Evolutionary conservation across 2,329 filamentous ascomycete species (phyloP), one percentile per base, ranked within the genome.

Genomic region (Ceratocystis lukuohia): DNA sequence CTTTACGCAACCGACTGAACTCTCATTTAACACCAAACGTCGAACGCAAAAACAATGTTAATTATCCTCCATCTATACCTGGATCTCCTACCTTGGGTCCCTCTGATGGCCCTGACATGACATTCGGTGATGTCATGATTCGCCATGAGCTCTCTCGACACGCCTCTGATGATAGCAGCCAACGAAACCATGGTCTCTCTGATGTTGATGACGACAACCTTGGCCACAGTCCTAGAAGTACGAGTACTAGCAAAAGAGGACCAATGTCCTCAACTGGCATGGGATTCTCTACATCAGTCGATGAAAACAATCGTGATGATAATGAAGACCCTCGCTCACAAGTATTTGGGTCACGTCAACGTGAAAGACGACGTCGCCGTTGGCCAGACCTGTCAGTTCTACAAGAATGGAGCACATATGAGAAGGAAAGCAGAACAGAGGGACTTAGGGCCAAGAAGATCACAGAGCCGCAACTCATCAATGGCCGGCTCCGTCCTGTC

Each of bases 391-490:
- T 97, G 17, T 79, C 84, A 0, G 84, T 89, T 4, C 78, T 99
- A 10, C 90, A 96, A 68, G 89, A 96, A 69, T 99, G 92, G 92
- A 91, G 88, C 69, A 83, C 83, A 3, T 86, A 93, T 70, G 94
- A 99, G 75, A 96, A 96, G 75, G 91, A 96, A 73, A 87, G 87
- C 67, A 84, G 89, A 64, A 93, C 84, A 65, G 90, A 94, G 67
- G 89, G 89, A 65, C 84, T 90, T 50, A 85, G 91, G 2, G 88
- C 88, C 61, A 96, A 96, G 77, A 94, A 88, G 74, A 93, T 97
- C 70, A 95, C 88, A 5, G 94, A 99, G 73, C 94, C 94, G 8
- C 86, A 96, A 72, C 84, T 97, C 70, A 87, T 99, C 68, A 93
- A 93, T 68, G 94, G 94, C 0, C 84, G 94, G 65, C 78, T 99